Conservation (phyloP, 2,329 filamentous ascomycete genomes). For the Botrytis aclada region DNA sequence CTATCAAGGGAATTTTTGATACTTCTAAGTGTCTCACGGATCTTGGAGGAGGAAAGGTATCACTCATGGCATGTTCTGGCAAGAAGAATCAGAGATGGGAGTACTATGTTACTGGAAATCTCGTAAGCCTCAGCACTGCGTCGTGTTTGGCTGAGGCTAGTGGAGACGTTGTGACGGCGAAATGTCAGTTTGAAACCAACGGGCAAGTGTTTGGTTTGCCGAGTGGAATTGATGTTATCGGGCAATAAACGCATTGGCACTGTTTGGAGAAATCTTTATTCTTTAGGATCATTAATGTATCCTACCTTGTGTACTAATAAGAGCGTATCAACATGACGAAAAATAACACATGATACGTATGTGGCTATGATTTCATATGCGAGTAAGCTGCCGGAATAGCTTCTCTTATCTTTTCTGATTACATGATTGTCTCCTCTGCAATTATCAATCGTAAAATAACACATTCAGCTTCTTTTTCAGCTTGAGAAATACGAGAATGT, state of each 20-base stretch:
- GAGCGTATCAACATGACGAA: background rate
- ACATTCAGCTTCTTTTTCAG: background rate
- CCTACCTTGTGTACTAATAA: background rate
- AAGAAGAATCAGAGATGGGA: conserved; percentile 42
- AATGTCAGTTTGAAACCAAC: conserved; percentile 42
- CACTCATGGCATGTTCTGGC: conserved; percentile 38
- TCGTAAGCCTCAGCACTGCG: conserved; percentile 39
- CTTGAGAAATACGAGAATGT: background rate
- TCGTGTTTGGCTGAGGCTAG: conserved; percentile 43
- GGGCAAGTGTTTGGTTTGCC: conserved; percentile 48
- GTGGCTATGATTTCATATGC: background rate
- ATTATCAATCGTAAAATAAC: background rate
- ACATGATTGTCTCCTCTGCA: background rate
- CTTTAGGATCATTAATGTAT: background rate
- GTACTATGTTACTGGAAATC: conserved; percentile 45
- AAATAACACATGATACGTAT: background rate
- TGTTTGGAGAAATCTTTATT: background rate
- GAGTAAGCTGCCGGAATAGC: background rate
- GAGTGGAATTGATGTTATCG: conserved; percentile 40
- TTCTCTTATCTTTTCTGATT: background rate
- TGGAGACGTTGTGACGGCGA: conserved; percentile 30
- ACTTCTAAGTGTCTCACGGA: conserved; percentile 43
- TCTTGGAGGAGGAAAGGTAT: conserved; percentile 31
- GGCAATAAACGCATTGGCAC: background rate
- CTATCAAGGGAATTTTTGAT: conserved; percentile 41